Evolutionary conservation across 768 basidiomycete species (phyloP), one percentile per base, ranked within the genome.

Genomic region (Cyclocybe cylindracea): DNA sequence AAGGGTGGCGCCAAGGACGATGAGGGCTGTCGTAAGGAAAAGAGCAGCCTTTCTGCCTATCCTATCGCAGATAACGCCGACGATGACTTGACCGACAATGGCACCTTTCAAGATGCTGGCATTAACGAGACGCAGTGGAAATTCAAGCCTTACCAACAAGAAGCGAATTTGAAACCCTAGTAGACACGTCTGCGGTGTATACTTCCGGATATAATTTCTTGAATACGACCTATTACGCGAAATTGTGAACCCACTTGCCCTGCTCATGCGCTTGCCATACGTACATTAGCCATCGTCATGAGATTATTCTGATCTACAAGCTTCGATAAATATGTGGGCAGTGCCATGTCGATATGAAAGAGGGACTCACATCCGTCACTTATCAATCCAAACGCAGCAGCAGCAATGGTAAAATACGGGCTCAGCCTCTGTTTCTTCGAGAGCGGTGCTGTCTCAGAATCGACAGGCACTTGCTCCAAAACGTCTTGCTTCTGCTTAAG

Each of bases 41-140:
- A 91, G 78, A 13, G 86, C 88, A n/a, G 80, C 79, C 64, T 90
- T 90, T 45, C 89, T 74, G n/a, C 89, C 89, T 24, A 86, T 62
- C 44, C 83, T 75, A 63, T 91, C 89, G 57, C 86, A 89, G n/a
- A 87, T 64, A 18, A 88, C 59, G 10, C 89, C 89, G 35, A 89
- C 83, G 37, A 75, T 48, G 19, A 87, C 43, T 57, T 86, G 85
- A 14, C 84, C 84, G 35, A 85, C 66, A 54, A 86, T 76, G 39
- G 82, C 84, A 35, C 85, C 85, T 83, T 48, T 37, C 39, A 13
- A 31, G 32, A 46, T 56, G 24, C 36, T 37, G 24, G 46, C 16
- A 39, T 7, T 35, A 42, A 43, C 34, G 3, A 14, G 16, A 34
- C 48, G 9, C 13, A 13, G 2, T 31, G 4, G 48, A 46, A 56